These are phyloP conservation scores for Begonia peltatifolia DNA, from an alignment of 306 rosid species.

Conservation along the genomic window DNA sequence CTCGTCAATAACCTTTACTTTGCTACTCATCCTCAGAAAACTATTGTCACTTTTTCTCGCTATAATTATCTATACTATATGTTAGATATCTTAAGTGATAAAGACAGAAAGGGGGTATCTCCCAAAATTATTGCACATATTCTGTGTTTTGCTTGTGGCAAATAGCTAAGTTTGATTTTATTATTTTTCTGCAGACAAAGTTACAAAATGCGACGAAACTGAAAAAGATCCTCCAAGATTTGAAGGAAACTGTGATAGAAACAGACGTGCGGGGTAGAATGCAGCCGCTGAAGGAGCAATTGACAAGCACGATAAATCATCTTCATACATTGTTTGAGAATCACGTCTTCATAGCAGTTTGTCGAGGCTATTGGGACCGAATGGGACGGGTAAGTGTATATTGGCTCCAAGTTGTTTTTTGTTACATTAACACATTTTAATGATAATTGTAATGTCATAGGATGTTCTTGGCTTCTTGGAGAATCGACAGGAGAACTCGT, in stretches of 20 bases:
- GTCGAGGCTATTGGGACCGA: conserved; percentile 92
- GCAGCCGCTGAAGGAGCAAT: conserved; percentile 76
- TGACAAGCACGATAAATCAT: conserved; percentile 51
- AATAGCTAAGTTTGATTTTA: neutral
- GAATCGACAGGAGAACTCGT: conserved; percentile 83
- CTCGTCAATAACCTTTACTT: too few species aligned
- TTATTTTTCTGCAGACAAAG: conserved; percentile 46
- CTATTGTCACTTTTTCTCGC: too few species aligned
- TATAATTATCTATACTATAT: too few species aligned
- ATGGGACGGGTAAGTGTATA: conserved; percentile 67
- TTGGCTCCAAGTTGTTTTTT: neutral
- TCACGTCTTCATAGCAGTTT: conserved; percentile 64
- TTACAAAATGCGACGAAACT: conserved; percentile 74
- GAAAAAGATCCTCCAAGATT: conserved; percentile 90
- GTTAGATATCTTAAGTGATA: too few species aligned
- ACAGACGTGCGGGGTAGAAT: conserved; percentile 67
- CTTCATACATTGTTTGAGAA: conserved; percentile 56
- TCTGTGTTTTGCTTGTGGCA: neutral
- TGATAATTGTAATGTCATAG: conserved; percentile 24
- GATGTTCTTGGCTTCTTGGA: conserved; percentile 92
- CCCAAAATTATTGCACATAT: too few species aligned
- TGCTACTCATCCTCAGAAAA: too few species aligned
- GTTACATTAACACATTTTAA: neutral
- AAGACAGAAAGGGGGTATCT: too few species aligned
- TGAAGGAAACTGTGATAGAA: conserved; percentile 70